These are phyloP conservation scores for Termitomyces sp. DNA, from an alignment of 768 basidiomycete genomes.

Conservation along the genomic window DNA sequence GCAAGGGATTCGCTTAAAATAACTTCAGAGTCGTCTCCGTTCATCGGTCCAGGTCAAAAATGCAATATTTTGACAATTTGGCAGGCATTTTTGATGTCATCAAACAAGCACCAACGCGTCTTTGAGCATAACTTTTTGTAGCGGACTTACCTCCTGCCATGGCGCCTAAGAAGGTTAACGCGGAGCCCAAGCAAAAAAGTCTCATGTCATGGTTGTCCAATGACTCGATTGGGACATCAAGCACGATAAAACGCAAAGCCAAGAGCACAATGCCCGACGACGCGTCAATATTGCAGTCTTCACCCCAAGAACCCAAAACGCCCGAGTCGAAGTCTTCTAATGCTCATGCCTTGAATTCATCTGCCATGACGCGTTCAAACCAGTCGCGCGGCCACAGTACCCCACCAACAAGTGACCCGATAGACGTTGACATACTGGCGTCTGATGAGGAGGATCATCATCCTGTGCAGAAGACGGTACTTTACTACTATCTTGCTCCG, in stretches of 20 bases:
- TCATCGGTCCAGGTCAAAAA: conserved; percentile 5
- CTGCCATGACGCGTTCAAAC: conserved; percentile 31
- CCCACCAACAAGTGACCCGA: conserved; percentile 73
- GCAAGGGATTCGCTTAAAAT: conserved; percentile 48
- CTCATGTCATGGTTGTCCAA: conserved; percentile 65
- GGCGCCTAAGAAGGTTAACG: conserved; percentile 37
- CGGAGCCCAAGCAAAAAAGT: conserved; percentile 61
- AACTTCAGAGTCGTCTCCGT: conserved; percentile 32
- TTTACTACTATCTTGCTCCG: background rate
- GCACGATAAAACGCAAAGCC: conserved; percentile 15
- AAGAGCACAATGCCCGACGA: conserved; percentile 18
- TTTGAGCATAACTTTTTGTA: background rate
- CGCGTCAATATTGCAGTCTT: conserved; percentile 26
- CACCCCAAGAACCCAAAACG: conserved; percentile 33
- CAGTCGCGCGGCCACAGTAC: conserved; percentile 54
- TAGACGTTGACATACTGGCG: conserved; percentile 71
- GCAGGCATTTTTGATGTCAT: conserved; percentile 1
- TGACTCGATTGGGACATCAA: conserved; percentile 19
- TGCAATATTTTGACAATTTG: background rate
- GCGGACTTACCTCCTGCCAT: conserved; percentile 17
- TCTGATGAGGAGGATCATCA: conserved; percentile 40
- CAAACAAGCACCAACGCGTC: conserved; percentile 34
- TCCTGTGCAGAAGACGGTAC: conserved; percentile 16
- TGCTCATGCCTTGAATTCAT: conserved; percentile 28
- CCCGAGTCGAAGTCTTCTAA: conserved; percentile 32